phyloP scores from a whole-genome alignment of 805 yeast genomes.

The Millerago galiae region DNA sequence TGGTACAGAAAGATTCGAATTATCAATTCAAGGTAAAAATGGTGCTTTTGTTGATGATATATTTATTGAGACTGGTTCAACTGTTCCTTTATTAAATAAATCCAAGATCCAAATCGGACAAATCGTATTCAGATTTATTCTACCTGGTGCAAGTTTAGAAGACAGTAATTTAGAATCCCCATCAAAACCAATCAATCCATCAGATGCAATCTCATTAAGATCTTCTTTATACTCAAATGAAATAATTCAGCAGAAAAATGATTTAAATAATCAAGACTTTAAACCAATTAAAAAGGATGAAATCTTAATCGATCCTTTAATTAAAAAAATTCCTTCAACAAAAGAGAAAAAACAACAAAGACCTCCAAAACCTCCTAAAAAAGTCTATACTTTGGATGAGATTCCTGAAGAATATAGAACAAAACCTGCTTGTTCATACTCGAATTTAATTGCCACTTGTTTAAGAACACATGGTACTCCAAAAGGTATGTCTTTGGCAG shows the following conservation, averaged over 20 bases:
- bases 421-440: conserved; percentile 79
- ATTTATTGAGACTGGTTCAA: conserved; percentile 85
- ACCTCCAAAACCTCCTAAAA: conserved; percentile 49
- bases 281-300: conserved; percentile 15
- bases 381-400: conserved; percentile 69
- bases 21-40: conserved; percentile 86
- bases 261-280: conserved; percentile 18
- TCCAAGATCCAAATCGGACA: conserved; percentile 90
- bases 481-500: conserved; percentile 75
- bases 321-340: conserved; percentile 26
- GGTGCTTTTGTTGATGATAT: conserved; percentile 94
- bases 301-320: conserved; percentile 9
- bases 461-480: conserved; percentile 59
- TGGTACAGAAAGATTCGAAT: conserved; percentile 90
- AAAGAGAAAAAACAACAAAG: conserved; percentile 44
- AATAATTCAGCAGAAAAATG: conserved; percentile 2
- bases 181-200: conserved; percentile 46
- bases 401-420: conserved; percentile 82
- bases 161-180: conserved; percentile 24
- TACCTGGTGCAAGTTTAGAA: conserved; percentile 59
- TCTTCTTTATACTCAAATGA: conserved; percentile 36
- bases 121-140: conserved; percentile 77
- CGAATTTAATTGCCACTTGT: conserved; percentile 75
- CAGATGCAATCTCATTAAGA: conserved; percentile 54
- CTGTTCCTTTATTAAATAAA: conserved; percentile 79